A percentile compares a stretch with the other conserved stretches of the same genome.
Evolutionary conservation across 2,329 filamentous ascomycete species (phyloP).

Genomic region (Zarea fungicola): DNA sequence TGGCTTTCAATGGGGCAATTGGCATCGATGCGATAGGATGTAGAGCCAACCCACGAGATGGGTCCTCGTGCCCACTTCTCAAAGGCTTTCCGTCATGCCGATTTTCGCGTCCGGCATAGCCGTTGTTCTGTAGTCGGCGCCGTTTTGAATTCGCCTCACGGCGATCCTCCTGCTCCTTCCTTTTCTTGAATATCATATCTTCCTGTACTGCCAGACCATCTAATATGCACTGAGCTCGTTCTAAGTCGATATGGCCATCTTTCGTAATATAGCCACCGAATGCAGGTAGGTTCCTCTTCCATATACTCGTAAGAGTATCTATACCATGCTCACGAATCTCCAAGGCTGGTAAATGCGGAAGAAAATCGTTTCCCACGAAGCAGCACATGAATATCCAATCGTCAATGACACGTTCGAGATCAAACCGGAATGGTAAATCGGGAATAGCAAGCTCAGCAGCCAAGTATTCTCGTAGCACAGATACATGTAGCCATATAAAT

Average conservation of each 20-base stretch:
- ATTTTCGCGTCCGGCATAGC: conserved; percentile 18
- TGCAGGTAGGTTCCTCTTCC: conserved; percentile 82
- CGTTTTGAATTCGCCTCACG: conserved; percentile 75
- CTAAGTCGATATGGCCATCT: conserved; percentile 85
- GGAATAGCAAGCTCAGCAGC: conserved; percentile 83
- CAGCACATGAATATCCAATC: conserved; percentile 99
- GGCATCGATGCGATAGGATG: conserved; percentile 45
- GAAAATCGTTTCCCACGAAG: conserved; percentile 97
- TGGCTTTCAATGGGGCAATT: conserved; percentile 46
- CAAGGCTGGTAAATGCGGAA: conserved; percentile 93
- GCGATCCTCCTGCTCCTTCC: conserved; percentile 80
- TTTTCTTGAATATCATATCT: conserved; percentile 83
- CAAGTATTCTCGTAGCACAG: conserved; percentile 86
- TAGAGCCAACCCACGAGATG: conserved; percentile 27
- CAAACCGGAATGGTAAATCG: conserved; percentile 78
- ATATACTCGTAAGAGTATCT: conserved; percentile 92
- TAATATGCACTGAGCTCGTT: conserved; percentile 81
- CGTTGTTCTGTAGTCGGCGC: conserved; percentile 61
- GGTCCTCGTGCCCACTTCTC: conserved; percentile 29
- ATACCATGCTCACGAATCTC: conserved; percentile 98
- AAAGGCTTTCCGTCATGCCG: conserved; percentile 17
- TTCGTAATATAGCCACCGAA: conserved; percentile 98
- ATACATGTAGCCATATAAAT: conserved; percentile 97
- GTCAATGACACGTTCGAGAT: conserved; percentile 89
- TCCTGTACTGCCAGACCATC: conserved; percentile 87